These are phyloP conservation scores for Leccinum arenicola DNA, from an alignment of 768 basidiomycete genomes.

Conservation along the genomic window DNA sequence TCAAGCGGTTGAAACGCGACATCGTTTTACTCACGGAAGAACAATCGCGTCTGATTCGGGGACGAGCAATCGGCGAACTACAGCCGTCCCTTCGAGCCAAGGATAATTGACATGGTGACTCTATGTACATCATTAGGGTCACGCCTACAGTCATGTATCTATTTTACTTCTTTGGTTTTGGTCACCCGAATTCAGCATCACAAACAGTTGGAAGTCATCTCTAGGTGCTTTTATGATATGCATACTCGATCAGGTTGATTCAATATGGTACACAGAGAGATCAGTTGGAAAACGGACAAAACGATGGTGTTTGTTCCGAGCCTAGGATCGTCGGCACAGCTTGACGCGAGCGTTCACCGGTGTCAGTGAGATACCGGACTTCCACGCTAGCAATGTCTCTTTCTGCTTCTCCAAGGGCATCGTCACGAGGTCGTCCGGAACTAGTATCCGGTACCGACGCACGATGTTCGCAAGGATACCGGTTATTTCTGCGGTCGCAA, in stretches of 20 bases:
- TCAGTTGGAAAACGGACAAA: neutral
- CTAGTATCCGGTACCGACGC: slow-evolving; percentile 38
- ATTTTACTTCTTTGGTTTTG: neutral
- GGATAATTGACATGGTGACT: neutral
- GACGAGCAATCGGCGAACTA: slow-evolving; percentile 15
- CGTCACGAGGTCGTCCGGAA: slow-evolving; percentile 36
- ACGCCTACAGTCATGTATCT: too few relatives aligned
- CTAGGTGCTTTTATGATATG: neutral
- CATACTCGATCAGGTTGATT: neutral
- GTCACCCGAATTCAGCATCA: neutral
- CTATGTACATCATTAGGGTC: neutral
- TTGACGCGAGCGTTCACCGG: slow-evolving; percentile 31
- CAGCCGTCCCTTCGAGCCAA: neutral
- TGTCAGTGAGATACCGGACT: slow-evolving; percentile 33
- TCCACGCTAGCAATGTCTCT: slow-evolving; percentile 35
- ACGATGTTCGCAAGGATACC: slow-evolving; percentile 44
- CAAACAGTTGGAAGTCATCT: neutral
- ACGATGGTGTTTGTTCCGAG: neutral
- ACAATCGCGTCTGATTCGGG: slow-evolving; percentile 36
- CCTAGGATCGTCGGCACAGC: slow-evolving; percentile 17
- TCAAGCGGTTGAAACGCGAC: slow-evolving; percentile 47
- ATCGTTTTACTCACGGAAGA: slow-evolving; percentile 43
- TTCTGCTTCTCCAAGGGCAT: slow-evolving; percentile 34
- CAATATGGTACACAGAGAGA: neutral
- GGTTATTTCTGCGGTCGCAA: slow-evolving; percentile 41